Conservation (phyloP, 495 filamentous ascomycete species). For the Xylaria curta region DNA sequence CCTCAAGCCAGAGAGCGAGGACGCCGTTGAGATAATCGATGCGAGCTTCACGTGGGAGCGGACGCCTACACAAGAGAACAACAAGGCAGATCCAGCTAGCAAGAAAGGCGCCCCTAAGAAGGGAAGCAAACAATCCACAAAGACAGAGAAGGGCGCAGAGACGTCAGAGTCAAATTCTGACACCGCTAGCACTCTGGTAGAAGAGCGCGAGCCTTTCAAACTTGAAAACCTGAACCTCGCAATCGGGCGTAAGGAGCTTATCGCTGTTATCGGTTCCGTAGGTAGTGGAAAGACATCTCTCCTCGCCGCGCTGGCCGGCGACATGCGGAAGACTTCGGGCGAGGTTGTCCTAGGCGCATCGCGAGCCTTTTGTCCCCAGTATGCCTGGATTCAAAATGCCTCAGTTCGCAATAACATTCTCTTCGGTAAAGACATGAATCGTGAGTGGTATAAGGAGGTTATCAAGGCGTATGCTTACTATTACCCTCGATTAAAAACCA, state of each 20-base stretch:
- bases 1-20: conserved; percentile 63
- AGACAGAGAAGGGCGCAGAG: conserved; percentile 38
- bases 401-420: conserved; percentile 87
- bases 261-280: conserved; percentile 90
- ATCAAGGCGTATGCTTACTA: conserved; percentile 51
- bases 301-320: conserved; percentile 86
- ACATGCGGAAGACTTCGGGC: conserved; percentile 86
- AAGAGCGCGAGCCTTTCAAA: conserved; percentile 77
- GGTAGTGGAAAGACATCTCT: conserved; percentile 93
- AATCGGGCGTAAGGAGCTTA: conserved; percentile 79
- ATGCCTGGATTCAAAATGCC: conserved; percentile 96
- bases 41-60: conserved; percentile 96
- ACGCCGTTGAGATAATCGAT: conserved; percentile 73
- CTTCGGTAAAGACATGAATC: conserved; percentile 81
- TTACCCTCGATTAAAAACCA: background rate
- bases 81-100: conserved; percentile 44
- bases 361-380: conserved; percentile 91
- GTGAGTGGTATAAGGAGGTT: conserved; percentile 67
- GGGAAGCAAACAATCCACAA: conserved; percentile 47
- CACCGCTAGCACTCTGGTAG: conserved; percentile 59
- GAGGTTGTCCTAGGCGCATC: conserved; percentile 75
- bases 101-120: conserved; percentile 48
- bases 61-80: conserved; percentile 66
- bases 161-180: conserved; percentile 45
- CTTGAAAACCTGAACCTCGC: conserved; percentile 75